Conservation (phyloP, 805 yeast species). For the Myxozyma kluyveri region DNA sequence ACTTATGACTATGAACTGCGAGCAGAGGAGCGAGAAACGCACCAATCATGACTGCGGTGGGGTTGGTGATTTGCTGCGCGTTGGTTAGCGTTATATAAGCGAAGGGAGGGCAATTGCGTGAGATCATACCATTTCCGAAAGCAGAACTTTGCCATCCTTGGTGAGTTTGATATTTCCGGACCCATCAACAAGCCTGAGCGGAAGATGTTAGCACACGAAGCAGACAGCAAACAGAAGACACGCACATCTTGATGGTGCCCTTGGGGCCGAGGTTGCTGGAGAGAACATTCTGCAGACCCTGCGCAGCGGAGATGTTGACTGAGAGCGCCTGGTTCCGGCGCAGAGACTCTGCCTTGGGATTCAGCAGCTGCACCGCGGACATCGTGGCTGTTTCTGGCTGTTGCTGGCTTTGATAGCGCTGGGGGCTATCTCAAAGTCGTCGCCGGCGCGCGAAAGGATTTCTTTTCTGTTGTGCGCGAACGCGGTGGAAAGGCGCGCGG, state of each 20-base stretch:
- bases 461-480: background rate
- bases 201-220: background rate
- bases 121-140: conserved; percentile 71
- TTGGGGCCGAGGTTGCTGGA: conserved; percentile 93
- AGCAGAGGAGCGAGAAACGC: conserved; percentile 1
- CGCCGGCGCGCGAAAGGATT: background rate
- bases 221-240: background rate
- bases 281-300: conserved; percentile 89
- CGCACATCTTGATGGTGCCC: conserved; percentile 87
- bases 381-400: conserved; percentile 1
- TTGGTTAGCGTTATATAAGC: background rate
- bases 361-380: conserved; percentile 63
- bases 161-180: conserved; percentile 93
- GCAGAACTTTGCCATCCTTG: conserved; percentile 91
- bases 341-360: conserved; percentile 97
- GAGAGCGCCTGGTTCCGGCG: conserved; percentile 93
- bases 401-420: background rate
- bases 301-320: conserved; percentile 94
- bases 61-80: conserved; percentile 72
- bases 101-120: background rate
- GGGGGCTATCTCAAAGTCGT: background rate
- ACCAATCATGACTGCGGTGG: conserved; percentile 78
- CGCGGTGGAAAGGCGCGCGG: background rate
- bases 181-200: conserved; percentile 72
- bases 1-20: conserved; percentile 1